Conservation (phyloP, 208 protist genomes). For the Acanthamoeba rhysodes region DNA sequence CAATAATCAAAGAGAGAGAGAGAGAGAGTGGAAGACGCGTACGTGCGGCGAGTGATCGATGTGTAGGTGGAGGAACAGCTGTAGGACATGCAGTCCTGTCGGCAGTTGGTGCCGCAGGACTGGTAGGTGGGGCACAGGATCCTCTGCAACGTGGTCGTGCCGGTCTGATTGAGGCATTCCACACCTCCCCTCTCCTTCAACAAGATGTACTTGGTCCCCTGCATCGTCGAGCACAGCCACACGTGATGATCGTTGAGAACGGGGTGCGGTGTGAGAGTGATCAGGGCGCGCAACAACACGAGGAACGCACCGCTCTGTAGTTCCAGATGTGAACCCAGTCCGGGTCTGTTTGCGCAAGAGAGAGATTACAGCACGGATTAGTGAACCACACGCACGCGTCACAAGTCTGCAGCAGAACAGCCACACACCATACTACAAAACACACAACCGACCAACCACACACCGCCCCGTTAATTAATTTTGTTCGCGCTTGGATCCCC, state of each 20-base stretch:
- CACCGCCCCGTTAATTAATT: no score
- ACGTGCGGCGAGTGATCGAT: background rate
- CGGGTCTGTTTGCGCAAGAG: background rate
- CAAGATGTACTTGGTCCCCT: background rate
- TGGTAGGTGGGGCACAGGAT: background rate
- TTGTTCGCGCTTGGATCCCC: no score
- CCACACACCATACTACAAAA: background rate
- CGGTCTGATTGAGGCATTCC: background rate
- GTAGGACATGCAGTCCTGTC: background rate
- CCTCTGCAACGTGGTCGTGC: background rate
- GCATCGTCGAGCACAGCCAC: no score
- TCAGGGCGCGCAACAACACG: no score
- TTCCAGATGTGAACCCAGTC: background rate
- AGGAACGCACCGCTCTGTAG: background rate
- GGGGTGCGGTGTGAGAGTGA: no score
- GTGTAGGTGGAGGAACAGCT: background rate
- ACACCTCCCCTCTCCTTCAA: background rate
- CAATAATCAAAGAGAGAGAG: background rate
- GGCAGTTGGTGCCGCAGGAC: background rate
- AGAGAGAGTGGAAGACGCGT: background rate
- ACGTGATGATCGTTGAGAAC: background rate
- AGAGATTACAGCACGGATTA: background rate
- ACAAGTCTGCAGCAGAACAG: background rate
- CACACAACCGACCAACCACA: no score
- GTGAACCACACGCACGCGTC: background rate